Percentiles rank a stretch among this genome's conserved stretches.
These are phyloP conservation scores for Flueggea neowawraea DNA, from an alignment of 441 rosid species.

Conservation along the genomic window DNA sequence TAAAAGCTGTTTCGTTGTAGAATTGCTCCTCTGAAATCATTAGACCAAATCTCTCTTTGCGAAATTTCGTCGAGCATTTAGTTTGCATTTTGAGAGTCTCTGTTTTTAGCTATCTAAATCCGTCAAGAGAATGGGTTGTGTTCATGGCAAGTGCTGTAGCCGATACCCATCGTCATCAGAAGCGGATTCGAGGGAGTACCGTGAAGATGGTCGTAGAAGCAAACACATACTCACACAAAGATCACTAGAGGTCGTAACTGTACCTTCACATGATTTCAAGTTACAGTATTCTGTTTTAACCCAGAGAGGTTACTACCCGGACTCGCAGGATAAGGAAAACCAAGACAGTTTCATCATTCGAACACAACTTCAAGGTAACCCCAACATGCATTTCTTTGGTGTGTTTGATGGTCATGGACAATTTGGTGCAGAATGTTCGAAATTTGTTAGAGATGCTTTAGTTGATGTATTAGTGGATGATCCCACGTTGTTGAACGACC, in stretches of 20 bases:
- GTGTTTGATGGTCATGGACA: conserved; percentile 95
- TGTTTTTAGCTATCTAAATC: conserved; percentile 7
- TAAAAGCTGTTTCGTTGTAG: conserved; percentile 16
- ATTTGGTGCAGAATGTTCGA: conserved; percentile 74
- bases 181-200: conserved; percentile 39
- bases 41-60: conserved; percentile 8
- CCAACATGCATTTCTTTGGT: conserved; percentile 90
- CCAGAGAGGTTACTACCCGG: conserved; percentile 87
- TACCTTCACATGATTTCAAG: conserved; percentile 62
- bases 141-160: conserved; percentile 74
- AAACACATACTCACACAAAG: conserved; percentile 52
- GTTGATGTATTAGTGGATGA: conserved; percentile 69
- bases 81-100: conserved; percentile 5
- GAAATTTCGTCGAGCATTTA: conserved; percentile 23
- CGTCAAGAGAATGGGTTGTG: conserved; percentile 65
- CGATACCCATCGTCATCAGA: conserved; percentile 54
- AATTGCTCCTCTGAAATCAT: conserved; percentile 4
- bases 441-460: conserved; percentile 71
- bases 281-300: conserved; percentile 75
- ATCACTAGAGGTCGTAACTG: conserved; percentile 54
- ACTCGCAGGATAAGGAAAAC: conserved; percentile 72
- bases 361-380: conserved; percentile 81
- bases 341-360: conserved; percentile 84
- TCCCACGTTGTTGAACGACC: conserved; percentile 60
- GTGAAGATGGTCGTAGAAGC: conserved; percentile 21